phyloP scores from a whole-genome alignment of 2,329 filamentous ascomycete genomes.

The Whalleya microplaca region DNA sequence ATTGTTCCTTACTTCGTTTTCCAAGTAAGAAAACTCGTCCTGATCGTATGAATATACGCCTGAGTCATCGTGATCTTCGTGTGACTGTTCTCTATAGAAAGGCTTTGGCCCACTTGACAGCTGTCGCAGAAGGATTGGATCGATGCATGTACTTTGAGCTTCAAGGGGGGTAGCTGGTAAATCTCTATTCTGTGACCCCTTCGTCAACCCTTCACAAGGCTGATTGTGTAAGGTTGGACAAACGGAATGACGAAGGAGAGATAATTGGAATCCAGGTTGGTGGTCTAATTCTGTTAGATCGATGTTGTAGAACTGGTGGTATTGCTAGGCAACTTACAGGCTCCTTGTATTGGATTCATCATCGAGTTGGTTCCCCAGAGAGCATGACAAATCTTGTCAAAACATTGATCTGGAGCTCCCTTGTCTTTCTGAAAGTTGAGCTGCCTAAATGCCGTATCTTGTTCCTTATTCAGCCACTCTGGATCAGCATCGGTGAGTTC shows the following conservation, averaged over 20 bases:
- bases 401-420: constrained; percentile 4
- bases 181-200: neutral
- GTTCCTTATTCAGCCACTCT: constrained; percentile 17
- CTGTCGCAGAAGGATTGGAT: constrained; percentile 9
- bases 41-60: constrained; percentile 9
- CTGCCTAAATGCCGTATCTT: constrained; percentile 11
- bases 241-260: neutral
- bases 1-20: too few species aligned
- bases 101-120: constrained; percentile 5
- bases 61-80: constrained; percentile 7
- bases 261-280: constrained; percentile 13
- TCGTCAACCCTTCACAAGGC: neutral
- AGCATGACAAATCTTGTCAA: constrained; percentile 17
- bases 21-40: too few species aligned
- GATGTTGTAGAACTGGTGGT: neutral
- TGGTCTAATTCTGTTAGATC: constrained; percentile 12
- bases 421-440: constrained; percentile 23
- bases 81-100: constrained; percentile 9
- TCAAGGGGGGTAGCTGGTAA: neutral
- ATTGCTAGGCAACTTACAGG: constrained; percentile 7
- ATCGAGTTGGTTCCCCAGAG: constrained; percentile 9
- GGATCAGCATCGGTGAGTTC: constrained; percentile 6
- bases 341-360: constrained; percentile 7
- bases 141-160: neutral
- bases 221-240: too few species aligned